A percentile compares a stretch with the other conserved stretches of the same genome.
phyloP scores from a whole-genome alignment of 1,139 yeast species.

The Groenewaldozyma sp. region DNA sequence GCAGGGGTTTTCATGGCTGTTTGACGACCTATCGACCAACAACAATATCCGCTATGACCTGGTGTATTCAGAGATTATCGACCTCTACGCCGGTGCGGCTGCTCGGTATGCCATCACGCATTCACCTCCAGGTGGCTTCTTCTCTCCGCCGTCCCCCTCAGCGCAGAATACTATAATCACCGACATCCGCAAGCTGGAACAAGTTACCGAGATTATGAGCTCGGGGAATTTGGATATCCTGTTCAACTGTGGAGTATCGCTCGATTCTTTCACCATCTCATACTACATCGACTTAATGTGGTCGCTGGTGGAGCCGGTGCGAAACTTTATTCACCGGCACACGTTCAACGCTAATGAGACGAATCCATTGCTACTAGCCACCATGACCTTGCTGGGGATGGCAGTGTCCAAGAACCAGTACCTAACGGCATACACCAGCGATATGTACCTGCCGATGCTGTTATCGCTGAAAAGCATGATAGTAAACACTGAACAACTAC shows the following conservation, averaged over 20 bases:
- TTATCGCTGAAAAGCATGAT: constrained; percentile 8
- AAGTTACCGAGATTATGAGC: background rate
- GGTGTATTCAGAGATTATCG: constrained; percentile 13
- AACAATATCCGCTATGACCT: constrained; percentile 16
- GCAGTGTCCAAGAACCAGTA: constrained; percentile 17
- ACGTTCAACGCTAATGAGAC: constrained; percentile 31
- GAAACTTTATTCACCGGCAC: constrained; percentile 31
- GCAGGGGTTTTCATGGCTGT: constrained; percentile 21
- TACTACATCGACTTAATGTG: constrained; percentile 20
- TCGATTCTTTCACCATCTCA: constrained; percentile 11
- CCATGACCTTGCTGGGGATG: constrained; percentile 34
- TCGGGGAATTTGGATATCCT: constrained; percentile 1
- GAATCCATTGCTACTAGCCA: constrained; percentile 29
- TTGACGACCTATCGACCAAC: constrained; percentile 18
- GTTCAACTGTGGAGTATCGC: constrained; percentile 2
- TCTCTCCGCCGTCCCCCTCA: constrained; percentile 3
- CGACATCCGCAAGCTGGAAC: constrained; percentile 3
- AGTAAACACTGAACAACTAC: constrained; percentile 5
- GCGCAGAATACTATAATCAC: constrained; percentile 4
- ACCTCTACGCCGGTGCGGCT: constrained; percentile 1
- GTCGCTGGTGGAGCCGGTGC: constrained; percentile 18
- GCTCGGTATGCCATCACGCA: background rate
- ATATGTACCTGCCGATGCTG: constrained; percentile 12
- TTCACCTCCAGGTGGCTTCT: background rate
- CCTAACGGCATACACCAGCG: constrained; percentile 13